These are phyloP conservation scores for Glycine tomentella DNA, from an alignment of 306 rosid genomes.

Conservation along the genomic window DNA sequence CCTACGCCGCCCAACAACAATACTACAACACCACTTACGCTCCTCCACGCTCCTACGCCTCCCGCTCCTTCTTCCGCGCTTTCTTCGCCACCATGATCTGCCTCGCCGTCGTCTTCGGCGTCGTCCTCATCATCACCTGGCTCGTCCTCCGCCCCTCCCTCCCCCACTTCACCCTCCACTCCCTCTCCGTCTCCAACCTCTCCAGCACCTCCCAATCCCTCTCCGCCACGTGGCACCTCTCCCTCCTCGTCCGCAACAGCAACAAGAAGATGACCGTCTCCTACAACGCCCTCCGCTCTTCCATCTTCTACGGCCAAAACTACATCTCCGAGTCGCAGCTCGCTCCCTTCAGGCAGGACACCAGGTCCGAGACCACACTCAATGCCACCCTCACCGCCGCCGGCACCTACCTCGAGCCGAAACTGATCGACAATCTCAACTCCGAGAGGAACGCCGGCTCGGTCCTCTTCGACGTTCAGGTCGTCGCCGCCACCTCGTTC, in stretches of 20 bases:
- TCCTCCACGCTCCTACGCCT: constrained; percentile 16
- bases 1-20: constrained; percentile 53
- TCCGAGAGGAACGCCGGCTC: constrained; percentile 50
- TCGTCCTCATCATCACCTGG: constrained; percentile 64
- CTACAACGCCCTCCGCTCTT: constrained; percentile 55
- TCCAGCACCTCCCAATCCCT: constrained; percentile 55
- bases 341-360: constrained; percentile 68
- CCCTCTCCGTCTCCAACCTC: constrained; percentile 62
- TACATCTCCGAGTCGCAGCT: constrained; percentile 52
- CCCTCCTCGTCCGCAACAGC: constrained; percentile 63
- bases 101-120: constrained; percentile 62
- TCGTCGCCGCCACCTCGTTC: constrained; percentile 61
- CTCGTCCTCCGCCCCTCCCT: constrained; percentile 85
- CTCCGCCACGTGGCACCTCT: constrained; percentile 65
- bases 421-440: constrained; percentile 42
- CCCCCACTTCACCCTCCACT: constrained; percentile 63
- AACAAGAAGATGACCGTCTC: constrained; percentile 74
- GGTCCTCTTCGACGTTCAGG: constrained; percentile 55
- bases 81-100: constrained; percentile 64
- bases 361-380: constrained; percentile 40
- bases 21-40: constrained; percentile 50
- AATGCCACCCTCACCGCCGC: constrained; percentile 61
- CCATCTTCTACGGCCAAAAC: constrained; percentile 41
- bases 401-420: constrained; percentile 35
- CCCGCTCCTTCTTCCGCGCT: constrained; percentile 66